phyloP scores from a whole-genome alignment of 495 filamentous ascomycete species.

The Penicillium lagena region DNA sequence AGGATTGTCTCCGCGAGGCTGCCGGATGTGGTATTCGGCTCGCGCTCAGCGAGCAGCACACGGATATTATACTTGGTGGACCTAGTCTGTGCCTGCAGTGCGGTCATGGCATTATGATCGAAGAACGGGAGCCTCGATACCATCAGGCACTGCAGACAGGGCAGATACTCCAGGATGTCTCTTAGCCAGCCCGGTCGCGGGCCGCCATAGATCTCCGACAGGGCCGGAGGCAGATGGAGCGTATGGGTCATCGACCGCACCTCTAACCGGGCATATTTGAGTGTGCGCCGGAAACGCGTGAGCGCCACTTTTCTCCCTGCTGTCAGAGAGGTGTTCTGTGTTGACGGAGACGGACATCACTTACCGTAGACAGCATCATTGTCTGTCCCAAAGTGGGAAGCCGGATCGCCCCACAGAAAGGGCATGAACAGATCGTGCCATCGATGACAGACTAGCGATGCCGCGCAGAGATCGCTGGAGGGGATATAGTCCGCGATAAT shows the following conservation, averaged over 20 bases:
- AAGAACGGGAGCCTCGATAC: conserved; percentile 58
- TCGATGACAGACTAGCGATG: conserved; percentile 49
- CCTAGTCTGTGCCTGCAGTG: conserved; percentile 26
- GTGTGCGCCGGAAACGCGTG: conserved; percentile 54
- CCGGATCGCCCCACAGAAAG: conserved; percentile 61
- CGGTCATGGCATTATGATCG: conserved; percentile 54
- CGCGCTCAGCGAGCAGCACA: conserved; percentile 50
- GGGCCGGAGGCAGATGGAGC: conserved; percentile 59
- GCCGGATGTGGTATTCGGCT: conserved; percentile 50
- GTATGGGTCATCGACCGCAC: conserved; percentile 57
- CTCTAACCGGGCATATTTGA: conserved; percentile 46
- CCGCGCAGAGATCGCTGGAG: conserved; percentile 52
- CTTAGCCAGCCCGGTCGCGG: conserved; percentile 55
- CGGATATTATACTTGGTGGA: conserved; percentile 36
- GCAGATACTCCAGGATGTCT: conserved; percentile 54
- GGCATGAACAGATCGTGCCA: conserved; percentile 58
- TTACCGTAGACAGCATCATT: conserved; percentile 59
- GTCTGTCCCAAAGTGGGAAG: conserved; percentile 55
- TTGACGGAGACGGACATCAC: too few relatives aligned
- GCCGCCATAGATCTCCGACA: conserved; percentile 59
- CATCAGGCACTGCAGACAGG: conserved; percentile 54
- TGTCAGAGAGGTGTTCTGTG: not conserved
- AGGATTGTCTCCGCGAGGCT: conserved; percentile 47
- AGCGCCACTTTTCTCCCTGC: conserved; percentile 42
- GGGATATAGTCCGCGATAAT: conserved; percentile 56